Evolutionary conservation across 2,329 filamentous ascomycete species (phyloP).

Genomic region (Alternaria sp.): DNA sequence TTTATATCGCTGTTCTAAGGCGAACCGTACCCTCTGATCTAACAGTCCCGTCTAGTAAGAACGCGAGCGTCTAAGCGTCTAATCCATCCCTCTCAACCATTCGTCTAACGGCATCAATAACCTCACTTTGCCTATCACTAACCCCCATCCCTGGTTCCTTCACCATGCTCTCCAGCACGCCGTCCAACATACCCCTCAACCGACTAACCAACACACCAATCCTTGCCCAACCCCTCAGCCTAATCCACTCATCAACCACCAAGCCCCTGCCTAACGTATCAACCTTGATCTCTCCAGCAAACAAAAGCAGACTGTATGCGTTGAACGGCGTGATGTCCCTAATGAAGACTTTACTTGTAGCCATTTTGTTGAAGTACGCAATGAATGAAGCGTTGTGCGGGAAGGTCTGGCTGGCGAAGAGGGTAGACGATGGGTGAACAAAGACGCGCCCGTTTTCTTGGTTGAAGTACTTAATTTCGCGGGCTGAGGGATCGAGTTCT

Average conservation of each 20-base stretch:
- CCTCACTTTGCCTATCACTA: slow-evolving; percentile 57
- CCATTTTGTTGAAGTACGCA: slow-evolving; percentile 90
- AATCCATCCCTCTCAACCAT: slow-evolving; percentile 90
- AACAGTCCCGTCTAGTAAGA: background rate
- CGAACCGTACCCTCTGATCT: background rate
- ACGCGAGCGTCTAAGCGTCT: slow-evolving; percentile 55
- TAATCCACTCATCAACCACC: slow-evolving; percentile 89
- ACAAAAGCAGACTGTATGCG: slow-evolving; percentile 84
- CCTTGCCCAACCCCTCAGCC: slow-evolving; percentile 87
- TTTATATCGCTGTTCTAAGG: too few species aligned
- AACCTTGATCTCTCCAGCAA: slow-evolving; percentile 81
- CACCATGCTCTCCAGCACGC: slow-evolving; percentile 79
- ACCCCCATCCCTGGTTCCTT: slow-evolving; percentile 72
- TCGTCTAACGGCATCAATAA: slow-evolving; percentile 78
- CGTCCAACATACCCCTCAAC: slow-evolving; percentile 84
- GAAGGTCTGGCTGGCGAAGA: slow-evolving; percentile 84
- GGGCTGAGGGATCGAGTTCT: slow-evolving; percentile 89
- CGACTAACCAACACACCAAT: slow-evolving; percentile 89
- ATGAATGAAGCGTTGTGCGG: slow-evolving; percentile 77
- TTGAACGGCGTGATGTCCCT: slow-evolving; percentile 93
- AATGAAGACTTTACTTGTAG: slow-evolving; percentile 90
- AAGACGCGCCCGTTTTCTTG: slow-evolving; percentile 71
- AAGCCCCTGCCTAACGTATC: slow-evolving; percentile 88
- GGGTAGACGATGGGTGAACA: slow-evolving; percentile 84
- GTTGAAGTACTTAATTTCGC: slow-evolving; percentile 89